Base-by-base conservation (phyloP, 768 basidiomycete genomes). In the Fistulinella prunicolor region DNA sequence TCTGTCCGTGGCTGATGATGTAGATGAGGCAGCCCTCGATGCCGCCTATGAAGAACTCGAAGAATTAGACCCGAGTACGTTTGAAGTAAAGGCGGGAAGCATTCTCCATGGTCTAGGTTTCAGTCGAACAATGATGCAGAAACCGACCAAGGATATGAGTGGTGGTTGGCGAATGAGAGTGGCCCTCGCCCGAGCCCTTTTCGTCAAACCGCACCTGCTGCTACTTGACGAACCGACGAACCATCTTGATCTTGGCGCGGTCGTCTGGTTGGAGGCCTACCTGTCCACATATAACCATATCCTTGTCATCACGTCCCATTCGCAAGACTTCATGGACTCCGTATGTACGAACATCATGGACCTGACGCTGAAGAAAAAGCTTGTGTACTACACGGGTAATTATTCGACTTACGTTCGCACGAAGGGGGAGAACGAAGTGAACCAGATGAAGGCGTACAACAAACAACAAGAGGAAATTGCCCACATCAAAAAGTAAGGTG, bases 81-180 rank as follows among this genome's bases (percentile, higher is more conserved):
- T 99, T 65, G 96, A 98, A 69, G 79, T 85, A 30, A 98, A 98
- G 71, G 95, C 96, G 1, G 89, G 87, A 44, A 89, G 89, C 57
- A 95, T 99, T 58, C 80, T 98, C n/a, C 89, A 95, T 60, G 96
- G 95, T 82, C 82, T 99, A 32, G 95, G 95, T 14, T 99, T 99
- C 74, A 76, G 78, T 40, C 80, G 79, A 59, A 65, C 73, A 45
- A 98, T 98, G 95, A 96, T 98, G 94, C 80, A 80, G 68, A 89
- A 86, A 69, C 88, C 94, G 4, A 99, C 95, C 24, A 95, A 92
- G 72, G 95, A 99, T 67, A 99, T 99, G 95, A 86, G 83, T 61
- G 95, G 95, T 80, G 95, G 95, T 60, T 99, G 95, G 95, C 81
- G 95, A 43, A 99, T 99, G 95, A 84, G 95, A 66, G 95, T 99